Conservation (phyloP, 805 yeast genomes). For the Barnettozyma siamensis region DNA sequence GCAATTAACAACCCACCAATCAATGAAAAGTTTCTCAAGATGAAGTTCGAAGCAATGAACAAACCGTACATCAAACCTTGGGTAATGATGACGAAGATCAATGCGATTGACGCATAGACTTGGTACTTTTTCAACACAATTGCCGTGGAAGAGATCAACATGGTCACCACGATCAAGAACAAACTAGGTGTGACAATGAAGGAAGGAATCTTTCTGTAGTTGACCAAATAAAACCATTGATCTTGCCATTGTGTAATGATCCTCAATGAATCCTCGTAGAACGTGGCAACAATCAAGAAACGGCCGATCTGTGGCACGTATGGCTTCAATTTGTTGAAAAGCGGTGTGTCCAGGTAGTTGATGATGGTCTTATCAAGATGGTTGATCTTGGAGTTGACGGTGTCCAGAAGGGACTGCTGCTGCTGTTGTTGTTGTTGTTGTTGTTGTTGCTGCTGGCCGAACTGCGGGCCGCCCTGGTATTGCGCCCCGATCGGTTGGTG, state of each 20-base stretch:
- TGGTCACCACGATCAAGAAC: slow-evolving; percentile 52
- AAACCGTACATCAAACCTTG: slow-evolving; percentile 91
- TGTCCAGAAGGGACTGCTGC: background rate
- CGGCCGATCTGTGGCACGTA: slow-evolving; percentile 86
- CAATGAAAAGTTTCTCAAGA: slow-evolving; percentile 81
- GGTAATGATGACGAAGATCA: slow-evolving; percentile 63
- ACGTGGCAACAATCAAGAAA: slow-evolving; percentile 87
- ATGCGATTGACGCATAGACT: slow-evolving; percentile 61
- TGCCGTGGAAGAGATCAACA: slow-evolving; percentile 68
- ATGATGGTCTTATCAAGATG: slow-evolving; percentile 48
- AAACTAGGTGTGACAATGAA: slow-evolving; percentile 74
- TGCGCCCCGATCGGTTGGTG: slow-evolving; percentile 18
- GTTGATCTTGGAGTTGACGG: slow-evolving; percentile 34
- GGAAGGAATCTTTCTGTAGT: slow-evolving; percentile 72
- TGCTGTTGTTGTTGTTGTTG: too few relatives aligned
- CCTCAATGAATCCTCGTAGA: slow-evolving; percentile 82
- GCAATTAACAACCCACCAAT: slow-evolving; percentile 90
- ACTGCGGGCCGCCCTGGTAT: background rate
- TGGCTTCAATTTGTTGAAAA: slow-evolving; percentile 48
- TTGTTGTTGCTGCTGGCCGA: slow-evolving; percentile 12
- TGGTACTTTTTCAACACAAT: slow-evolving; percentile 66
- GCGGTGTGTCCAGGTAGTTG: slow-evolving; percentile 43
- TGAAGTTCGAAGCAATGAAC: slow-evolving; percentile 71
- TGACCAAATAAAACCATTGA: slow-evolving; percentile 79
- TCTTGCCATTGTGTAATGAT: slow-evolving; percentile 85